Evolutionary conservation across 1,284 basidiomycete genomes (phyloP).

Genomic region (Apiotrichum siamense): DNA sequence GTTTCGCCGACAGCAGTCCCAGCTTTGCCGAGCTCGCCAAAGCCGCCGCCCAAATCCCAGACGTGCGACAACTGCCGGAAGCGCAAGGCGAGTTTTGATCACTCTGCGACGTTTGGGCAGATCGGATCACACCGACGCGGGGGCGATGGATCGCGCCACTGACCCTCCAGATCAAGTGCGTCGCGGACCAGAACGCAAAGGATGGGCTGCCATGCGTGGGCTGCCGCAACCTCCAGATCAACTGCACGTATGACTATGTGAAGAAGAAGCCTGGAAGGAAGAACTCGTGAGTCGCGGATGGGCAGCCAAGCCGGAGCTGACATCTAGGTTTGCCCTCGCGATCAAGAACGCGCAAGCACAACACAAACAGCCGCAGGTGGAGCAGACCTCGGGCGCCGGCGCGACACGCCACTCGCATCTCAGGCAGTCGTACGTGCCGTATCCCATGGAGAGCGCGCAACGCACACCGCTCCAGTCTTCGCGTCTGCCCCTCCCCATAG

Average conservation of each 20-base stretch:
- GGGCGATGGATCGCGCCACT: background rate
- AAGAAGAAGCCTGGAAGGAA: constrained; percentile 45
- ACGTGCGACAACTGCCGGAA: constrained; percentile 43
- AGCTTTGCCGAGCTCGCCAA: background rate
- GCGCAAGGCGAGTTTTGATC: constrained; percentile 33
- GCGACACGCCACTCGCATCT: background rate
- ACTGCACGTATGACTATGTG: constrained; percentile 41
- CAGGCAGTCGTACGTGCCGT: constrained; percentile 3
- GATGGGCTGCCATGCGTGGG: constrained; percentile 28
- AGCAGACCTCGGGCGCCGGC: background rate
- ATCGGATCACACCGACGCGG: too few species aligned
- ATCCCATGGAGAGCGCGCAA: background rate
- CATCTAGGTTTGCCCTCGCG: constrained; percentile 8
- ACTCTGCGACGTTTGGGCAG: too few species aligned
- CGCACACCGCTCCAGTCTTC: background rate
- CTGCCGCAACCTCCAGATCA: constrained; percentile 35
- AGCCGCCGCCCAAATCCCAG: background rate
- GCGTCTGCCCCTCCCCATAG: background rate
- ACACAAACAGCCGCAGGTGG: background rate
- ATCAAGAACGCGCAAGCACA: constrained; percentile 4
- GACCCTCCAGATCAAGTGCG: constrained; percentile 33
- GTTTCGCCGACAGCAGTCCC: too few species aligned
- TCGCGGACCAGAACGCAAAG: constrained; percentile 18
- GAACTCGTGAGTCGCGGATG: constrained; percentile 33
- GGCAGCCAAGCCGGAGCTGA: background rate